Evolutionary conservation across 2,329 filamentous ascomycete genomes (phyloP).

Genomic region (Aspergillus neotritici): DNA sequence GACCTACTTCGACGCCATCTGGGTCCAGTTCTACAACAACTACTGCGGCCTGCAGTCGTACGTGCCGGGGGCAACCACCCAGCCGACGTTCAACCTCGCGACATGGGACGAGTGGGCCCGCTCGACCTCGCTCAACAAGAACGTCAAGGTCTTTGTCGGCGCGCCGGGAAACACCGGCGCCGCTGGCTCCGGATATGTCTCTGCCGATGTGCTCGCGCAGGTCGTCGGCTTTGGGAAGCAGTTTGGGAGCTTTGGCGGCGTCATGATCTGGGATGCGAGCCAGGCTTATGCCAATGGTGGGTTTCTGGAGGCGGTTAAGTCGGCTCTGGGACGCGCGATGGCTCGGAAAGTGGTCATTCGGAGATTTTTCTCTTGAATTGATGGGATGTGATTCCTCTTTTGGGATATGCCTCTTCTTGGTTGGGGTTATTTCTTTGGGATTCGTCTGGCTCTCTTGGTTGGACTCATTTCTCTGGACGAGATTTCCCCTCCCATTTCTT

Average conservation of each 20-base stretch:
- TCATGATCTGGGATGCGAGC: constrained; percentile 65
- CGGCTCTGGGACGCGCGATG: constrained; percentile 22
- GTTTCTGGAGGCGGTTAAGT: constrained; percentile 46
- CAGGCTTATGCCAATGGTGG: constrained; percentile 55
- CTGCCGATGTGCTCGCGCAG: constrained; percentile 41
- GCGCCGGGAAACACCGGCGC: constrained; percentile 51
- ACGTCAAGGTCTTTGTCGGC: constrained; percentile 59
- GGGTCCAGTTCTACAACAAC: constrained; percentile 66
- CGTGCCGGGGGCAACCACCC: constrained; percentile 37
- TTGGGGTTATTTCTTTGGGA: no score
- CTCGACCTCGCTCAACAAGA: constrained; percentile 50
- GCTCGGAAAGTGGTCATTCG: no score
- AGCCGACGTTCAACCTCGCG: constrained; percentile 56
- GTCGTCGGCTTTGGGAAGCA: constrained; percentile 51
- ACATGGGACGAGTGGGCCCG: constrained; percentile 63
- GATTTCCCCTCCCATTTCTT: no score
- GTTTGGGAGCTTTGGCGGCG: constrained; percentile 59
- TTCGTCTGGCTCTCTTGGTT: no score
- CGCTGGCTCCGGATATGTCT: constrained; percentile 54
- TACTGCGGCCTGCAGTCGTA: constrained; percentile 56
- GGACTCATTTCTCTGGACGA: no score
- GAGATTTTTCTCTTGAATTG: no score
- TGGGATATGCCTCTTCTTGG: no score
- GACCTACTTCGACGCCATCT: constrained; percentile 56
- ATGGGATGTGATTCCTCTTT: no score